Percentiles rank a stretch among this genome's conserved stretches.
Evolutionary conservation across 345 rosid species (phyloP).

Genomic region (Salix purpurea): DNA sequence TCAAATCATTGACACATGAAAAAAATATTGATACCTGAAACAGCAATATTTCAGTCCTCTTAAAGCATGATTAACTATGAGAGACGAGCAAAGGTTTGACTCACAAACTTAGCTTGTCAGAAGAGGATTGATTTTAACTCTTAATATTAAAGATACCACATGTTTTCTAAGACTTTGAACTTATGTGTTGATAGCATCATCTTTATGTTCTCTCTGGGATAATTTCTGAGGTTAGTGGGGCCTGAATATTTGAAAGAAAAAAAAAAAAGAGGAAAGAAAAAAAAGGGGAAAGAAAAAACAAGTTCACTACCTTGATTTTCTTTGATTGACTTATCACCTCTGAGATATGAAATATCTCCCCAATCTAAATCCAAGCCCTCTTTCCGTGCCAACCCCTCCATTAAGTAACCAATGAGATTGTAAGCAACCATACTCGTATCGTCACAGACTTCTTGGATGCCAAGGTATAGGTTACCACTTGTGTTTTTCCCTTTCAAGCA

Average conservation of each 20-base stretch:
- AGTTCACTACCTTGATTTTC: slow-evolving; percentile 41
- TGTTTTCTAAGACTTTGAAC: too few species aligned
- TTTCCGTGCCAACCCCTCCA: slow-evolving; percentile 32
- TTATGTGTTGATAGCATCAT: too few species aligned
- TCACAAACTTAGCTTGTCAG: neutral
- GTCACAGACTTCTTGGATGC: slow-evolving; percentile 72
- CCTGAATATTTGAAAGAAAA: neutral
- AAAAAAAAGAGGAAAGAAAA: too few species aligned
- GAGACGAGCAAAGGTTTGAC: neutral
- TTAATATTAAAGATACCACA: too few species aligned
- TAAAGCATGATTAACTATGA: neutral
- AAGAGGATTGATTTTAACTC: neutral
- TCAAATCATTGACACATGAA: neutral
- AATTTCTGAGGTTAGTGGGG: neutral
- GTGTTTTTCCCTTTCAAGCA: slow-evolving; percentile 21
- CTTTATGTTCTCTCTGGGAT: neutral
- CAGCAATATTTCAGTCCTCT: neutral
- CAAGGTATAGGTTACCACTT: slow-evolving; percentile 46
- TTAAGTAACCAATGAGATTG: slow-evolving; percentile 53
- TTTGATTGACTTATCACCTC: slow-evolving; percentile 34
- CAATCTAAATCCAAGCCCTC: slow-evolving; percentile 38
- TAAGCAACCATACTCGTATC: slow-evolving; percentile 64
- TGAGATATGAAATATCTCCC: slow-evolving; percentile 41
- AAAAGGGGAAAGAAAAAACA: neutral
- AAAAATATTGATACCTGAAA: too few species aligned